Percentiles rank a stretch among this genome's conserved stretches.
Conservation (phyloP, 208 protist species). For the Trypanosoma grayi region DNA sequence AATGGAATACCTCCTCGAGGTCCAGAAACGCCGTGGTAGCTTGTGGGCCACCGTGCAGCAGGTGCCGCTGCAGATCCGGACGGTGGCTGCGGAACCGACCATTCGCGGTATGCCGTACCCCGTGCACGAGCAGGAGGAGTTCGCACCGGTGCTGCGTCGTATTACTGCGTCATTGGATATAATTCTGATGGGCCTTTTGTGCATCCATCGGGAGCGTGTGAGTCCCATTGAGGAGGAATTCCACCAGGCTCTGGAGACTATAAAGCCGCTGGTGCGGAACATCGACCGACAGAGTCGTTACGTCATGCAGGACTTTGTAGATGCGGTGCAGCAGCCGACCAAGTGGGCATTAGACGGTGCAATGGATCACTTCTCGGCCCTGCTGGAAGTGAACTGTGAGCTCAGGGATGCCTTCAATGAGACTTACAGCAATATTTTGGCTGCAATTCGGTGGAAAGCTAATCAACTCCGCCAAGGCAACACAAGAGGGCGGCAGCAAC, state of each 20-base stretch:
- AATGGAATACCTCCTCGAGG: slow-evolving; percentile 17
- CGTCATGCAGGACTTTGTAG: slow-evolving; percentile 51
- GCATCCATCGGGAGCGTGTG: slow-evolving; percentile 40
- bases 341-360: slow-evolving; percentile 28
- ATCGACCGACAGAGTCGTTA: slow-evolving; percentile 27
- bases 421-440: slow-evolving; percentile 32
- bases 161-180: slow-evolving; percentile 50
- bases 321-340: slow-evolving; percentile 36
- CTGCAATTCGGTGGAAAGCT: slow-evolving; percentile 28
- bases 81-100: slow-evolving; percentile 41
- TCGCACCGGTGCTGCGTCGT: slow-evolving; percentile 53
- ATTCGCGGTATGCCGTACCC: slow-evolving; percentile 50
- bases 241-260: slow-evolving; percentile 30
- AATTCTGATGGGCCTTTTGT: slow-evolving; percentile 29
- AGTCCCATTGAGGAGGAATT: slow-evolving; percentile 22
- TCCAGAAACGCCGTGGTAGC: slow-evolving; percentile 14
- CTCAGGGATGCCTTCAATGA: slow-evolving; percentile 32
- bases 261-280: slow-evolving; percentile 37
- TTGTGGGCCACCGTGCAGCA: slow-evolving; percentile 37
- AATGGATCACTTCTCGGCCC: slow-evolving; percentile 35
- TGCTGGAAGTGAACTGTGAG: slow-evolving; percentile 31
- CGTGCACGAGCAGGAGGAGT: slow-evolving; percentile 33
- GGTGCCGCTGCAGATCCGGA: slow-evolving; percentile 33
- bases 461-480: background rate
- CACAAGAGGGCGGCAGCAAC: background rate